Base-by-base conservation (phyloP, 2,329 filamentous ascomycete genomes). In the Cryphonectria carpinicola region DNA sequence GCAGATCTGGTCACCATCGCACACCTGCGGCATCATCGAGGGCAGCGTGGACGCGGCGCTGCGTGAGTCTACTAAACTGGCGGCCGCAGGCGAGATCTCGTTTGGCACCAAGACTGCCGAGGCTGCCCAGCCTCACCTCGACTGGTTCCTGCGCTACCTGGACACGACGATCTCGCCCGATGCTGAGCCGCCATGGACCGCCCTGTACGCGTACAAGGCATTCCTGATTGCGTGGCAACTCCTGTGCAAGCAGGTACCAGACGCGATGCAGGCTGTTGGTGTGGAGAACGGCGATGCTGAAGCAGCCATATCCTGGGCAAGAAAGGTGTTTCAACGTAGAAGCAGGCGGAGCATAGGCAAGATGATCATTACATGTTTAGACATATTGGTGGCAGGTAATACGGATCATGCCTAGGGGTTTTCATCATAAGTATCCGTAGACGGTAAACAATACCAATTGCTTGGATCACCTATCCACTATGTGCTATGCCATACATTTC, bases 201-300 rank as follows among this genome's bases (percentile, higher is more conserved):
- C 77, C 0, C 56, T 83, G 4, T 83, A 82, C 68, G 80, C 80
- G 7, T 83, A 81, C 72, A 81, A 81, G 69, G 80, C 80, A 0
- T 82, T 82, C 70, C 72, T 82, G 65, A 81, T 82, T 67, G 81
- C 81, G 0, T 82, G 79, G 79, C 79, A 82, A 69, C 76, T 82
- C 10, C 71, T 82, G 1, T 69, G 75, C 35, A 78, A 74, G 0
- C 75, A 78, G 0, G 68, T 79, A 1, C 35, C 76, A 10, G 80
- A 77, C 10, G 78, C 79, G 8, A 81, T 82, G 79, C 73, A 72
- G n/a, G 73, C 73, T 3, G 78, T 80, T 5, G 75, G 76, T 0
- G 70, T 82, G 1, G 32, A 64, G 8, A 78, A 82, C 74, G 79
- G 79, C 8, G 80, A 82, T 71, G 22, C 69, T 4, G 58, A 73